Conservation (phyloP, 2,329 filamentous ascomycete genomes). For the Paramyrothecium sp. region DNA sequence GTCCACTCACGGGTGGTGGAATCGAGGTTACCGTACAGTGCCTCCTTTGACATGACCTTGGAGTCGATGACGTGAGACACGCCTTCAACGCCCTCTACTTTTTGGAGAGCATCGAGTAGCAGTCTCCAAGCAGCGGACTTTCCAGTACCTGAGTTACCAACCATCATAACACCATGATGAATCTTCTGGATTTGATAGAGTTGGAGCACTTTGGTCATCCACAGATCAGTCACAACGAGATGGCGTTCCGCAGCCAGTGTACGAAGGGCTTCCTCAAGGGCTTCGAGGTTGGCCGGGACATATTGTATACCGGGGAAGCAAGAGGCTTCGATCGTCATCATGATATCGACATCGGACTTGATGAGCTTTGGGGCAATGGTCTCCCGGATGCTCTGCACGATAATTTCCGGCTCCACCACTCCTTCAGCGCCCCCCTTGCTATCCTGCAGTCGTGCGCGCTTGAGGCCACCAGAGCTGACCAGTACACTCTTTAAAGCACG, state of each 20-base stretch:
- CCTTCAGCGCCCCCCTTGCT: constrained; percentile 64
- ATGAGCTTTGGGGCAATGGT: constrained; percentile 98
- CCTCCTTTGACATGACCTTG: constrained; percentile 99
- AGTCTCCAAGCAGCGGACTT: constrained; percentile 96
- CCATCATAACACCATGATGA: constrained; percentile 99
- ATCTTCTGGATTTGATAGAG: constrained; percentile 97
- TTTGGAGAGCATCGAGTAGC: constrained; percentile 84
- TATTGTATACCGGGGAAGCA: constrained; percentile 95
- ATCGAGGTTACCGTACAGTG: constrained; percentile 91
- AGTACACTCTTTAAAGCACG: constrained; percentile 98
- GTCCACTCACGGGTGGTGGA: constrained; percentile 98
- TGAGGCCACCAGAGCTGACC: constrained; percentile 94
- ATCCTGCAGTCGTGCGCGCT: constrained; percentile 72
- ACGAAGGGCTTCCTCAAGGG: constrained; percentile 77
- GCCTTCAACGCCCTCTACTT: constrained; percentile 87
- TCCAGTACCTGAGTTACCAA: constrained; percentile 94
- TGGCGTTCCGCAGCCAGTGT: constrained; percentile 82
- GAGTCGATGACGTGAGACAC: constrained; percentile 98
- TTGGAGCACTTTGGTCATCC: constrained; percentile 97
- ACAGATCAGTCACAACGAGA: constrained; percentile 85
- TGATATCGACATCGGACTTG: constrained; percentile 83
- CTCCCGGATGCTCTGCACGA: constrained; percentile 96
- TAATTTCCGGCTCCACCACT: constrained; percentile 89
- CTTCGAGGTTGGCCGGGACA: constrained; percentile 79
- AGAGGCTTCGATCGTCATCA: constrained; percentile 77